These are phyloP conservation scores for Sarcomyxa edulis DNA, from an alignment of 768 basidiomycete genomes.

Conservation along the genomic window DNA sequence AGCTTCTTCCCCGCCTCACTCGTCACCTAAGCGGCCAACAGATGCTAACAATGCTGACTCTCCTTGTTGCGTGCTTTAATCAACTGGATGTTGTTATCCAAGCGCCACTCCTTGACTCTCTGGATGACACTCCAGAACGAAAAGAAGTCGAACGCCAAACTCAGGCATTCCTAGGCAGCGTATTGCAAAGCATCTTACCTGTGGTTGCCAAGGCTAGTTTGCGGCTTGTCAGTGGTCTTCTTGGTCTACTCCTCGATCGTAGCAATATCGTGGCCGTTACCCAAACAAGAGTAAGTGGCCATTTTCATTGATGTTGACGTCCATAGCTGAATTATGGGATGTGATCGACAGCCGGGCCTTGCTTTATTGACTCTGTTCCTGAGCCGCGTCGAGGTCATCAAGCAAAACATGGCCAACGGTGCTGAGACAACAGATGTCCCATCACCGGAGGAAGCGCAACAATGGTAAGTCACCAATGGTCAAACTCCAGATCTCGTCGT, in stretches of 20 bases:
- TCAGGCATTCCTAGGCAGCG: slow-evolving; percentile 79
- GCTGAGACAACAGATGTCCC: slow-evolving; percentile 52
- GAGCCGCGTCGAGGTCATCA: slow-evolving; percentile 89
- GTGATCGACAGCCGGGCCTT: slow-evolving; percentile 85
- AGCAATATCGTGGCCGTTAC: slow-evolving; percentile 71
- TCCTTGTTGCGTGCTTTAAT: slow-evolving; percentile 90
- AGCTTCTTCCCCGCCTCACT: slow-evolving; percentile 81
- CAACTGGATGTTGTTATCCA: slow-evolving; percentile 89
- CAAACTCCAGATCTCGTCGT: not conserved
- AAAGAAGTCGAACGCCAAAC: slow-evolving; percentile 83
- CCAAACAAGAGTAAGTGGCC: slow-evolving; percentile 66
- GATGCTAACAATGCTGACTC: slow-evolving; percentile 83
- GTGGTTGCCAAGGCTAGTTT: slow-evolving; percentile 77
- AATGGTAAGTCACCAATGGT: slow-evolving; percentile 47
- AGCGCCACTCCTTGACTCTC: slow-evolving; percentile 64
- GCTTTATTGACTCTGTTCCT: slow-evolving; percentile 88
- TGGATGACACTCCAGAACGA: slow-evolving; percentile 56
- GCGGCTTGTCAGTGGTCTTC: slow-evolving; percentile 78
- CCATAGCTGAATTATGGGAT: too few relatives aligned
- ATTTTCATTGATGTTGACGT: not conserved
- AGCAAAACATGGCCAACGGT: slow-evolving; percentile 56
- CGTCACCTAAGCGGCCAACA: slow-evolving; percentile 76
- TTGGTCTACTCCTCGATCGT: slow-evolving; percentile 77
- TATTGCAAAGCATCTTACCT: slow-evolving; percentile 82
- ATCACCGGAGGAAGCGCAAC: slow-evolving; percentile 69